phyloP scores from a whole-genome alignment of 1,284 basidiomycete genomes.

The Ustilago cynodontis region DNA sequence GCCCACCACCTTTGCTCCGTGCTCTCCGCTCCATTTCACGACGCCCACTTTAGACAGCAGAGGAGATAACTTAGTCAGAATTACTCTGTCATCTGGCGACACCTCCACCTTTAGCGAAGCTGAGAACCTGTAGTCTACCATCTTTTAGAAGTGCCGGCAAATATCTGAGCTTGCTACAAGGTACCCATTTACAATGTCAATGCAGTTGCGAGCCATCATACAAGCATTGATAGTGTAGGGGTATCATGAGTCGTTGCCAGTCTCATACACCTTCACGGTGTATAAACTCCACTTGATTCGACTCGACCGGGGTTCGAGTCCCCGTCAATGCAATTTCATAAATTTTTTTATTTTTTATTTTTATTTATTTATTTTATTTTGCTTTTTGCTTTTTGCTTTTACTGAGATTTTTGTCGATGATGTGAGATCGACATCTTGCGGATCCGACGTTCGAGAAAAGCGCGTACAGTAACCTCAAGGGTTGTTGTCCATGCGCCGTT shows the following conservation, averaged over 20 bases:
- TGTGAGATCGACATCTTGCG: constrained; percentile 1
- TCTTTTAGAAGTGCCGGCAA: too few species aligned
- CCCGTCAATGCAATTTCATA: constrained; percentile 56
- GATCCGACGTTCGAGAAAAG: constrained; percentile 18
- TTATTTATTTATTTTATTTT: not conserved
- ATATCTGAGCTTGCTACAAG: too few species aligned
- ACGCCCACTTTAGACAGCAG: too few species aligned
- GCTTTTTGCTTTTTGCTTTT: not conserved
- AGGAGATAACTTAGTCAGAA: too few species aligned
- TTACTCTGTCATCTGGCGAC: too few species aligned
- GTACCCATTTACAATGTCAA: not conserved
- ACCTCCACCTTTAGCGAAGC: too few species aligned
- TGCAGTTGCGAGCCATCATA: not conserved
- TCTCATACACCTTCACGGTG: constrained; percentile 6
- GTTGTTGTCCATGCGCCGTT: not conserved
- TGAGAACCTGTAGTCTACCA: too few species aligned
- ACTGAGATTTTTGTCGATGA: too few species aligned
- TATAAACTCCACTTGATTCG: constrained; percentile 35
- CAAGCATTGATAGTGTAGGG: constrained; percentile 54
- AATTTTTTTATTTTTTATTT: constrained; percentile 18
- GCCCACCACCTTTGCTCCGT: too few species aligned
- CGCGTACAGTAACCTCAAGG: not conserved
- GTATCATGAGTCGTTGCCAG: constrained; percentile 41
- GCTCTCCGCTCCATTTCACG: too few species aligned
- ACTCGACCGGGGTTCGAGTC: constrained; percentile 61